Evolutionary conservation across 495 filamentous ascomycete genomes (phyloP), one percentile per base, ranked within the genome.

Genomic region (Aspergillus heteromorphus): DNA sequence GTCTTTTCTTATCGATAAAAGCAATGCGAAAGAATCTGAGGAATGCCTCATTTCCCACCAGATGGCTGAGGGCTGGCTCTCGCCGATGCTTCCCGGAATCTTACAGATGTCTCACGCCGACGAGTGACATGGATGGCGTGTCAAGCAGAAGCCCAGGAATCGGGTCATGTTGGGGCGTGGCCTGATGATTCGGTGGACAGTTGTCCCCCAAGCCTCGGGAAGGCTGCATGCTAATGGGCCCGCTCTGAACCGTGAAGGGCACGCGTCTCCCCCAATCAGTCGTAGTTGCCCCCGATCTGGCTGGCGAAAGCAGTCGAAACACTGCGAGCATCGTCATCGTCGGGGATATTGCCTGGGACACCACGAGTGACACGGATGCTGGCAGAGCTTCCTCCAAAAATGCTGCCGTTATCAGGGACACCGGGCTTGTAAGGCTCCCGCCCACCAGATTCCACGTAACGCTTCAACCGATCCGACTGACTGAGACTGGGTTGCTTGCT

Each of bases 231-330:
- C 40, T 53, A 49, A 41, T 29, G 48, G 48, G 52, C 45, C 59
- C 54, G 62, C 45, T 54, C 57, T 55, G 36, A 43, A 40, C 51
- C 27, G 49, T 48, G 48, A 49, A 54, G 45, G 20, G 40, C 23
- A 48, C 48, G 43, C 20, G n/a, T 21, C 29, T 21, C 20, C 19
- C 30, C 54, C 49, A 56, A 64, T 96, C 91, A 96, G 74, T 97
- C 92, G 69, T 92, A 96, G 60, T 86, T 87, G 48, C 88, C 86
- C 38, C 88, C 92, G 53, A 96, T 81, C 69, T 97, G 95, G 70
- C 91, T 96, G 38, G 91, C 92, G 74, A 97, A 97, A 6, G 91
- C 91, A 25, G 92, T 97, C 57, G 89, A 95, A 61, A 97, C 82
- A 67, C 92, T 97, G 69, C 92, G 88, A 54, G 92, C 88, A 66